phyloP scores from a whole-genome alignment of 768 basidiomycete genomes.

The Psilocybe cyanescens region DNA sequence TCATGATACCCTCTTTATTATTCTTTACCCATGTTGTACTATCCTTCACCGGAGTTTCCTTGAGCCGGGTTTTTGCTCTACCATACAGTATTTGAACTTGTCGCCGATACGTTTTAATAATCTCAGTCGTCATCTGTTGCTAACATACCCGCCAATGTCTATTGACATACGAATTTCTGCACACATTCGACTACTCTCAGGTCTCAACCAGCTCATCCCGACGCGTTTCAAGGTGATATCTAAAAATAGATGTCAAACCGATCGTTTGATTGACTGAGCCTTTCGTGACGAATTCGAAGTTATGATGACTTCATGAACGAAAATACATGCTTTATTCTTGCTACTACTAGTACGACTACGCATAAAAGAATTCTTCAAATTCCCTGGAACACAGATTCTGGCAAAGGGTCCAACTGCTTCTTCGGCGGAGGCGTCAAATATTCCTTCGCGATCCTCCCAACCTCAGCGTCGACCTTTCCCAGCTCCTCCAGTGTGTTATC shows the following conservation, averaged over 20 bases:
- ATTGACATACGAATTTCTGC: no score
- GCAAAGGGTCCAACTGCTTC: background rate
- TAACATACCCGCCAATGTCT: no score
- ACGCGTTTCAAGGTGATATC: background rate
- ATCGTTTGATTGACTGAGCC: no score
- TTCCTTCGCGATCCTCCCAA: slow-evolving; percentile 17
- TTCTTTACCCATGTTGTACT: slow-evolving; percentile 5
- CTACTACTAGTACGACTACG: no score
- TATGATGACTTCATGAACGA: no score
- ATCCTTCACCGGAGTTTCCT: background rate
- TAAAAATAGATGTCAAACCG: background rate
- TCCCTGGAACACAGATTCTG: slow-evolving; percentile 1
- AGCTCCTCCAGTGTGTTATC: slow-evolving; percentile 21
- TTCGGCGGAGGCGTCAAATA: slow-evolving; percentile 11
- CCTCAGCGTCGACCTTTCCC: slow-evolving; percentile 15
- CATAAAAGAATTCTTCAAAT: background rate
- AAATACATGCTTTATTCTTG: background rate
- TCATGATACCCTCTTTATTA: slow-evolving; percentile 10
- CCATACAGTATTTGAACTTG: background rate
- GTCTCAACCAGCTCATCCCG: no score
- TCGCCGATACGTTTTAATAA: background rate
- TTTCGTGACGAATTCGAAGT: no score
- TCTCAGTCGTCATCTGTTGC: no score
- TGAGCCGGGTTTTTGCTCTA: background rate
- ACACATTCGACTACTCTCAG: no score